Evolutionary conservation across 2,329 filamentous ascomycete genomes (phyloP).

Genomic region (Penicillium sp.): DNA sequence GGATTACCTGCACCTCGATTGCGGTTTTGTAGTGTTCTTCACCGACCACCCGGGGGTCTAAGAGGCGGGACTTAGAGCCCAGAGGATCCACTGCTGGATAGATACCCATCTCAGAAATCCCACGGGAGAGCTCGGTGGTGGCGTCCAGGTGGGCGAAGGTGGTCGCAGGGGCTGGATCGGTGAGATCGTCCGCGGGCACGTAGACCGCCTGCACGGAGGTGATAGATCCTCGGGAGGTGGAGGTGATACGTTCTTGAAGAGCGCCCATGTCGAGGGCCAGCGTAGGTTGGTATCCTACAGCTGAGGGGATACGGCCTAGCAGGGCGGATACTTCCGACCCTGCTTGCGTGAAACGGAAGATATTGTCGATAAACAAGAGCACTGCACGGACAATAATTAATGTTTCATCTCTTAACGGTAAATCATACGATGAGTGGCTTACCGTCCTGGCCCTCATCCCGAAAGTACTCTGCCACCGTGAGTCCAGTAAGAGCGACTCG

Average conservation of each 20-base stretch:
- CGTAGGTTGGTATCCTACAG: conserved; percentile 99
- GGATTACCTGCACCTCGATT: conserved; percentile 94
- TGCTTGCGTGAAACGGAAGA: conserved; percentile 99
- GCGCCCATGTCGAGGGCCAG: conserved; percentile 98
- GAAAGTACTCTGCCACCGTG: conserved; percentile 70
- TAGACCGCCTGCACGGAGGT: conserved; percentile 99
- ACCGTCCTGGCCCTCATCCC: conserved; percentile 83
- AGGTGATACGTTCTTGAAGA: conserved; percentile 99
- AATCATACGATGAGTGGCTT: no score
- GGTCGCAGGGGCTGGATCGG: conserved; percentile 97
- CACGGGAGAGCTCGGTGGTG: conserved; percentile 99
- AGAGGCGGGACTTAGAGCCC: conserved; percentile 98
- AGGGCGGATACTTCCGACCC: conserved; percentile 99
- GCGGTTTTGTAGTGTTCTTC: conserved; percentile 96
- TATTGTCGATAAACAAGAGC: conserved; percentile 99
- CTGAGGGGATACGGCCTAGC: conserved; percentile 98
- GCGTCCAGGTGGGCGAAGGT: conserved; percentile 99
- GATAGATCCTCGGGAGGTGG: conserved; percentile 98
- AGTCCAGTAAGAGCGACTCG: conserved; percentile 96
- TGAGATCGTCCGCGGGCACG: conserved; percentile 99
- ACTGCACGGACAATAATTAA: no score
- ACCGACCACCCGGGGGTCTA: conserved; percentile 97
- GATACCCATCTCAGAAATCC: conserved; percentile 99
- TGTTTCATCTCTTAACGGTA: no score
- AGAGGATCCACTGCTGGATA: conserved; percentile 99